Base-by-base conservation (phyloP, 148 eudicot species). In the Rhododendron henanense region DNA sequence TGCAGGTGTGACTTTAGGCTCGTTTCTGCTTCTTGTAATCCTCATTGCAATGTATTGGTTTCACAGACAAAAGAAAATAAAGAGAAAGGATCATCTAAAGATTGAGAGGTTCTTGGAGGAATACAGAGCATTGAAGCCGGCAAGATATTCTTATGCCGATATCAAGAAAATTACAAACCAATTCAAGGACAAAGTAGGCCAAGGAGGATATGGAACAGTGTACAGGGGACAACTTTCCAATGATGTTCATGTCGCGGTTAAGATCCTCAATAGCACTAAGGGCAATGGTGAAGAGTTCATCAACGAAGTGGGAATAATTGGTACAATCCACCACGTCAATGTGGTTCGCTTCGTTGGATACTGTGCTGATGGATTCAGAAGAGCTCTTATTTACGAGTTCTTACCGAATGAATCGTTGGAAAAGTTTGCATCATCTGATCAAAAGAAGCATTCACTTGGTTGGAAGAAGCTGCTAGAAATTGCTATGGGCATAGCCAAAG, bases 301-400 rank as follows among this genome's bases (percentile, higher is more conserved):
- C 84, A 87, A 87, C 44, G 89, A 87, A 79, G 89, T 87, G 44
- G 81, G 48, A 75, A 75, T 35, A 18, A 75, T 75, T 35, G 79
- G 79, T 5, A 75, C 9, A 18, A 75, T 75, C 79, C 79, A 35
- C 79, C 79, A 75, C 13, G 76, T 88, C 5, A 88, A 88, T 78
- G 90, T 88, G 80, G 90, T 88, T 25, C 87, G 90, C 33, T 44
- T 88, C 10, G 86, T 88, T 7, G 90, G 90, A 11, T 88, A 77
- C 11, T 88, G 90, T 33, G 90, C 90, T 33, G 90, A 88, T 78
- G 90, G 90, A n/a, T 84, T 84, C 14, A 84, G 75, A 79, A 76
- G 85, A 10, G 87, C 89, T 18, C 69, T 87, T 3, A 84, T 88
- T 1, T 88, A 88, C 23, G 88, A 88, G 59, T 88, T 69, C 84